Evolutionary conservation across 495 filamentous ascomycete genomes (phyloP).

Genomic region (Oleoguttula mirabilis): DNA sequence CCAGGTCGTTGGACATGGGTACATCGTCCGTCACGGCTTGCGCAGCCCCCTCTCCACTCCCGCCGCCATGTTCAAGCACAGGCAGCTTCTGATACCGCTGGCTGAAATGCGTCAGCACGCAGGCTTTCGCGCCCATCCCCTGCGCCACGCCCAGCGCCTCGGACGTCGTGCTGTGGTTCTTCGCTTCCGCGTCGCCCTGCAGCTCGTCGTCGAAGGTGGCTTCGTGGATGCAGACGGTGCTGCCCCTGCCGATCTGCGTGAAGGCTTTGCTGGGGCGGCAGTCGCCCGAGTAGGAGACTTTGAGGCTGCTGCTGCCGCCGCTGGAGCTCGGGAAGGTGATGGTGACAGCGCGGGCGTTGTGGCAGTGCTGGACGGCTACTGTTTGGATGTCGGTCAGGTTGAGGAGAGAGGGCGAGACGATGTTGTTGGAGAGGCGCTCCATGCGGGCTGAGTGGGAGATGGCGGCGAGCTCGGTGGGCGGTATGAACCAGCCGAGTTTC

Average conservation of each 20-base stretch:
- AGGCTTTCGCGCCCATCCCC: conserved; percentile 60
- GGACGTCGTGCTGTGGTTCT: conserved; percentile 75
- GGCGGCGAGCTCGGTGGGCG: conserved; percentile 5
- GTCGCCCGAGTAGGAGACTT: conserved; percentile 85
- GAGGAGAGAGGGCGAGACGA: conserved; percentile 16
- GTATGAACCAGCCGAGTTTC: conserved; percentile 15
- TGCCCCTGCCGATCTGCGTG: conserved; percentile 53
- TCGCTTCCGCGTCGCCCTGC: conserved; percentile 60
- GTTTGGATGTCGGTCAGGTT: conserved; percentile 43
- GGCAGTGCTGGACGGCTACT: conserved; percentile 63
- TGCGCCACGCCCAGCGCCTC: conserved; percentile 72
- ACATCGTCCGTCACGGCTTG: conserved; percentile 16
- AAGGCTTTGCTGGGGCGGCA: conserved; percentile 67
- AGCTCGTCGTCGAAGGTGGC: conserved; percentile 89
- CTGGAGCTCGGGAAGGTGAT: conserved; percentile 69
- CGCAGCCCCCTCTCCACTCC: conserved; percentile 9
- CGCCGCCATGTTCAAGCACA: conserved; percentile 33
- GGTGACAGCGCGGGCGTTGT: conserved; percentile 58
- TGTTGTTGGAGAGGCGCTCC: not conserved
- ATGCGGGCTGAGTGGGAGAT: not conserved
- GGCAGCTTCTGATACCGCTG: conserved; percentile 90
- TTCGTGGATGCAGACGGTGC: conserved; percentile 84
- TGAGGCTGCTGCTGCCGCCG: conserved; percentile 53
- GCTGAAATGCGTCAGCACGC: conserved; percentile 84
- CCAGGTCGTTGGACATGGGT: not conserved